Evolutionary conservation across 768 basidiomycete species (phyloP), one percentile per base, ranked within the genome.

Genomic region (Hydnomerulius pinastri): DNA sequence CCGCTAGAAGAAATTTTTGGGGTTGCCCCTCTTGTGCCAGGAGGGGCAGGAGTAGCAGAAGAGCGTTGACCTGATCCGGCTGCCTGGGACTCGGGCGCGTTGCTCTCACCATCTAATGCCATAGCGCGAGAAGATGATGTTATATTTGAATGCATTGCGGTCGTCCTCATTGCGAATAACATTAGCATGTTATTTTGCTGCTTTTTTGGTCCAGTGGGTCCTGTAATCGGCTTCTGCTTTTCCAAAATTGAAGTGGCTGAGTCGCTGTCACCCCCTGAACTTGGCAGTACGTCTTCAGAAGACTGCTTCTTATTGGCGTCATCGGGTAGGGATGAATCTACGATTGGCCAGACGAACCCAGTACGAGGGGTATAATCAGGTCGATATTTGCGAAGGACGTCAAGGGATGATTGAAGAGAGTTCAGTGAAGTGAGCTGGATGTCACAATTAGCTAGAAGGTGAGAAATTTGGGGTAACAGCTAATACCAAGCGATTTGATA

Each of bases 331-430:
- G 80, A 72, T 3, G 82, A 65, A 56, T 86, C 86, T 46, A 78
- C 73, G 55, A 93, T 85, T 39, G 92, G 90, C 92, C 92, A 95
- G 1, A 85, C 78, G 62, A 91, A 90, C 6, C 89, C 90, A 23
- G 85, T 85, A 38, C 88, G 80, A 41, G 92, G 91, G 10, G 88
- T 90, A 68, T 89, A 92, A 51, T 86, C 84, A 12, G 92, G 92
- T 53, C 87, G 77, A 61, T 89, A 79, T 51, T 76, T 76, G 48
- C 87, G 85, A 57, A 95, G 72, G 46, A 79, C 78, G 57, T 89
- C 81, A 47, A 96, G 75, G 5, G 92, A 92, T 4, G 81, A 79
- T 74, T 90, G 87, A 17, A 96, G 70, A 10, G 83, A 80, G 59
- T 80, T 79, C 29, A 90, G 64, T 29, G 87, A 81, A 20, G 87